These are phyloP conservation scores for Iberis pinnata DNA, from an alignment of 345 rosid species.

Conservation along the genomic window DNA sequence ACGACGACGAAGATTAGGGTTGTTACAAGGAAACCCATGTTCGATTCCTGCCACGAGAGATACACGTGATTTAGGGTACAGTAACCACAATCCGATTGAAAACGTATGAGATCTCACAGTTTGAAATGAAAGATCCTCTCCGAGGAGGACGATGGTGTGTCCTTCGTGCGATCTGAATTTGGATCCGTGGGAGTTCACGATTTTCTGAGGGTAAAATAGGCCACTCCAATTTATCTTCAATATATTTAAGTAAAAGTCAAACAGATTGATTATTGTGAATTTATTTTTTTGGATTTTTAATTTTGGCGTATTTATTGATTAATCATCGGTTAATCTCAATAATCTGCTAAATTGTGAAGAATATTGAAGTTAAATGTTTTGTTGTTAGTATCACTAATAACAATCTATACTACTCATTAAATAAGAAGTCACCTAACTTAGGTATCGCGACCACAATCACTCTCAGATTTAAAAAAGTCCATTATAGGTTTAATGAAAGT, in stretches of 20 bases:
- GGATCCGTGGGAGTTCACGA: constrained; percentile 12
- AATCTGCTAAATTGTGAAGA: no score
- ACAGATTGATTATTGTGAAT: no score
- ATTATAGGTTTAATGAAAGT: no score
- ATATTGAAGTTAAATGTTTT: no score
- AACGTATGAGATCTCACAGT: constrained; percentile 22
- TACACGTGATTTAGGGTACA: constrained; percentile 9
- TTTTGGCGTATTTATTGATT: no score
- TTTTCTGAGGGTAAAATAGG: constrained; percentile 19
- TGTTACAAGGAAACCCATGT: constrained; percentile 85
- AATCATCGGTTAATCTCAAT: no score
- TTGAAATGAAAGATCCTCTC: constrained; percentile 17
- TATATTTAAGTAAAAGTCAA: background rate
- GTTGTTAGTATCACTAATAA: no score
- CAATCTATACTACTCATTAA: no score
- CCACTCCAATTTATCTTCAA: constrained; percentile 12
- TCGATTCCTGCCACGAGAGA: constrained; percentile 30
- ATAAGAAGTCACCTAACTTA: no score
- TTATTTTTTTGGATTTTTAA: background rate
- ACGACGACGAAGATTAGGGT: constrained; percentile 69
- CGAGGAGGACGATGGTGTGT: constrained; percentile 14
- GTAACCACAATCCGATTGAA: no score
- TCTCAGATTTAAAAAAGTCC: no score
- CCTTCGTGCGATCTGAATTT: constrained; percentile 25
- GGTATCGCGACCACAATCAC: no score